These are phyloP conservation scores for Pseudozyma pruni DNA, from an alignment of 1,284 basidiomycete genomes.

Conservation along the genomic window DNA sequence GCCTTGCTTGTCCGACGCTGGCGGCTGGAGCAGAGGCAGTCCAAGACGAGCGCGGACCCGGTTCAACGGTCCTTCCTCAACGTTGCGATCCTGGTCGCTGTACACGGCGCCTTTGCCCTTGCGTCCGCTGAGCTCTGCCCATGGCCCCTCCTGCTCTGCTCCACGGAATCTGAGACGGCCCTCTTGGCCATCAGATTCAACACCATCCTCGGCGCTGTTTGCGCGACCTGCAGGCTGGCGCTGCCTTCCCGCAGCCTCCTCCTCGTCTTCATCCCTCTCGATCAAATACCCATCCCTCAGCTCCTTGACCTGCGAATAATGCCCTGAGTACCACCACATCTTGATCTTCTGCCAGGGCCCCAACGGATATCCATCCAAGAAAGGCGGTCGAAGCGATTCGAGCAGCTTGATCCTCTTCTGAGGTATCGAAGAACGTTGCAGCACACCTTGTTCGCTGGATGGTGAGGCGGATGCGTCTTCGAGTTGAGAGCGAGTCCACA, in stretches of 20 bases:
- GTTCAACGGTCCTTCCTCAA: slow-evolving; percentile 42
- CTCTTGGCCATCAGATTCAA: neutral
- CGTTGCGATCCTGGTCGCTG: slow-evolving; percentile 40
- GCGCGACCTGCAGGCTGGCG: too few relatives aligned
- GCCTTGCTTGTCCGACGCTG: neutral
- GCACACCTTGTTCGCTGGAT: slow-evolving; percentile 13
- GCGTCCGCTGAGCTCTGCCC: slow-evolving; percentile 38
- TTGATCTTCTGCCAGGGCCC: slow-evolving; percentile 57
- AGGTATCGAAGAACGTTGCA: slow-evolving; percentile 32
- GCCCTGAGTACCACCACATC: slow-evolving; percentile 54
- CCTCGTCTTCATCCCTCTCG: slow-evolving; percentile 42
- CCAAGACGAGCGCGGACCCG: slow-evolving; percentile 28
- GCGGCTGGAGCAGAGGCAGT: slow-evolving; percentile 24
- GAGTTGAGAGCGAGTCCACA: slow-evolving; percentile 48
- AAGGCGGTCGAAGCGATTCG: slow-evolving; percentile 63
- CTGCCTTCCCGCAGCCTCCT: slow-evolving; percentile 2
- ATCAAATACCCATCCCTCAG: slow-evolving; percentile 46
- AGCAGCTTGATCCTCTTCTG: slow-evolving; percentile 52
- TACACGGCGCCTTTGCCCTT: slow-evolving; percentile 43
- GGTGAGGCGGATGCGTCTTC: neutral
- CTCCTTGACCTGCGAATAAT: slow-evolving; percentile 47
- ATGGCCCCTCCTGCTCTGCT: slow-evolving; percentile 36
- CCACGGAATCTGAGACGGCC: slow-evolving; percentile 31
- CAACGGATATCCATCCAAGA: slow-evolving; percentile 63
- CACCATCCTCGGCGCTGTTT: too few relatives aligned